Base-by-base conservation (phyloP, 2,329 filamentous ascomycete genomes). In the Atkinsonella hypoxylon region DNA sequence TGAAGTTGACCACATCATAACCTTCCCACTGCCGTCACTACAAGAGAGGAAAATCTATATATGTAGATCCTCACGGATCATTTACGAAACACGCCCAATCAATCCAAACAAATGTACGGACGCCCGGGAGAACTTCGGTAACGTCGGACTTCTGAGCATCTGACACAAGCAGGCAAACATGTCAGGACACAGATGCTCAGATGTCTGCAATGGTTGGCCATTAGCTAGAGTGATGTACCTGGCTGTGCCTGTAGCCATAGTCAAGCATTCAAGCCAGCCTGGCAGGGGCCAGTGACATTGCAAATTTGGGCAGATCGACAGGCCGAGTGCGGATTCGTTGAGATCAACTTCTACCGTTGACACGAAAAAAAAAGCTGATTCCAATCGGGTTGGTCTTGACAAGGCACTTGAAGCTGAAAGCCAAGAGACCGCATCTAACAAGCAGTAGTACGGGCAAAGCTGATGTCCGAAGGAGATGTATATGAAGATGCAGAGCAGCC, bases 61-160 rank as follows among this genome's bases (percentile, higher is more conserved):
- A 61, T 67, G 67, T 58, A 59, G 55, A 65, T 65, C 63, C 64
- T 57, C 57, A 52, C 56, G 63, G 63, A 67, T 64, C 44, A 61
- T 65, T 67, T 67, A 65, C 62, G 63, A 63, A 54, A 53, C 48
- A 48, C 47, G 51, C 50, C 47, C 47, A 43, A 31, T n/a, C 20
- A 31, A 30, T 34, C 41, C 41, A 39, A 31, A 17, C 10, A 9
- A 20, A n/a, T 9, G 26, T 7, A 45, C 31, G 31, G 41, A 39
- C 32, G 22, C 15, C 34, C 11, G 41, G 30, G 18, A 12, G 15
- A 9, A n/a, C 12, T 15, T 11, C 31, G 17, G 6, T 20, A 20
- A 12, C 15, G n/a, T 48, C 39, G 22, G 39, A 30, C 8, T 18
- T 43, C 30, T 48, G 39, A 39, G 41, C 12, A 43, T 15, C 20